Evolutionary conservation across 2,329 filamentous ascomycete genomes (phyloP).

Genomic region (Diaporthe batatas): DNA sequence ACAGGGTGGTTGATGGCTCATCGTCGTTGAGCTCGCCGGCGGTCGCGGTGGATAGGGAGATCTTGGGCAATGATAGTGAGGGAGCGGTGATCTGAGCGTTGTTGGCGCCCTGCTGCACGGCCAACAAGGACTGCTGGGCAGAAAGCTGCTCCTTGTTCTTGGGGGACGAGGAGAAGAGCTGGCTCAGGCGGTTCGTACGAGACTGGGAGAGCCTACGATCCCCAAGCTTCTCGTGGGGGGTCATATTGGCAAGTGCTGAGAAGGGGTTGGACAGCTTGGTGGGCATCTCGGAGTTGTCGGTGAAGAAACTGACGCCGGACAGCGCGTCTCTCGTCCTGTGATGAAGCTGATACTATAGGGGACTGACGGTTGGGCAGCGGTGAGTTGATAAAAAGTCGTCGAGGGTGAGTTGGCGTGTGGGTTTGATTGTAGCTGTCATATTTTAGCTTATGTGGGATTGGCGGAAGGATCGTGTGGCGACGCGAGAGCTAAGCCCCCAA

Average conservation of each 20-base stretch:
- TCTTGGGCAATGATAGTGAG: constrained; percentile 85
- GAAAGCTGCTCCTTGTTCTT: constrained; percentile 78
- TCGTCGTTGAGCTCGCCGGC: constrained; percentile 81
- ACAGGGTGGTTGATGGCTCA: constrained; percentile 81
- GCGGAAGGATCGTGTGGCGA: constrained; percentile 13
- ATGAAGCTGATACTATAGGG: background rate
- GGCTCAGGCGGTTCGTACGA: constrained; percentile 82
- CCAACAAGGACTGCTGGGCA: constrained; percentile 76
- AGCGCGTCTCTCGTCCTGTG: background rate
- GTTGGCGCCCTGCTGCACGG: constrained; percentile 71
- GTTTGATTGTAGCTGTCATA: background rate
- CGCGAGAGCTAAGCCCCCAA: constrained; percentile 8
- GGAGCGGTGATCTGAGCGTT: constrained; percentile 77
- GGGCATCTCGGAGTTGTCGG: constrained; percentile 62
- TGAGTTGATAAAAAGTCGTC: background rate
- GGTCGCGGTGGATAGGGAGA: constrained; percentile 89
- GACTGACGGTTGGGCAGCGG: too few species aligned
- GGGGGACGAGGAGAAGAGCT: constrained; percentile 85
- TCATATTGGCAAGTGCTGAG: constrained; percentile 62
- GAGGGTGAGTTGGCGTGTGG: too few species aligned
- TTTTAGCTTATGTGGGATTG: constrained; percentile 4
- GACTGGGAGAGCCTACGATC: constrained; percentile 72
- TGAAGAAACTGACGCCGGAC: background rate
- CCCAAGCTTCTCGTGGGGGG: constrained; percentile 62
- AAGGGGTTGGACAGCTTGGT: constrained; percentile 72